A percentile compares a stretch with the other conserved stretches of the same genome.
Evolutionary conservation across 2,329 filamentous ascomycete genomes (phyloP).

Genomic region (Hypoxylon rubiginosum): DNA sequence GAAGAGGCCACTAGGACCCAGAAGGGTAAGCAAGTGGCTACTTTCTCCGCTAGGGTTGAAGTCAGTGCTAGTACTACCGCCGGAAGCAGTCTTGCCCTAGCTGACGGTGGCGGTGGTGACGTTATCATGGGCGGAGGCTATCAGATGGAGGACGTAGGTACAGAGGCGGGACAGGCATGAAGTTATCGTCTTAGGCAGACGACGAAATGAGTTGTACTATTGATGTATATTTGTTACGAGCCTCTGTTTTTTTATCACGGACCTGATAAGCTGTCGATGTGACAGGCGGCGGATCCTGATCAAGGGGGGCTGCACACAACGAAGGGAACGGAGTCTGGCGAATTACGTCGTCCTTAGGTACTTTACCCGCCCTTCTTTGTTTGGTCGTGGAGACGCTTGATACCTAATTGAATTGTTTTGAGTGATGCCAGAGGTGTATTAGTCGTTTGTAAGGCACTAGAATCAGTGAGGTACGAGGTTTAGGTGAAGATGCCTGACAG

Average conservation of each 20-base stretch:
- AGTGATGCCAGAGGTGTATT: neutral
- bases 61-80: conserved; percentile 7
- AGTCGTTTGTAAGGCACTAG: neutral
- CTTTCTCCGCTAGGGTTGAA: conserved; percentile 43
- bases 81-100: neutral
- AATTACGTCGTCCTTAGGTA: neutral
- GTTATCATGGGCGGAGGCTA: conserved; percentile 34
- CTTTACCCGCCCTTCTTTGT: neutral
- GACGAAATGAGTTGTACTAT: neutral
- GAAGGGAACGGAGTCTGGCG: neutral
- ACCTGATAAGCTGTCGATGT: neutral
- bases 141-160: conserved; percentile 19
- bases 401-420: conserved; percentile 29
- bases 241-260: neutral
- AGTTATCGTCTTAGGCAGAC: neutral
- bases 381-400: conserved; percentile 19
- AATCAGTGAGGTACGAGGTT: neutral
- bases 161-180: conserved; percentile 31
- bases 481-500: neutral
- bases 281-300: neutral
- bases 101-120: conserved; percentile 13
- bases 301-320: neutral
- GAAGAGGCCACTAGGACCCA: conserved; percentile 50
- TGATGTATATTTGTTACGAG: neutral
- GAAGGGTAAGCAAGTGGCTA: conserved; percentile 46